Conservation (phyloP, 1,139 yeast species). For the Pichia sp. region DNA sequence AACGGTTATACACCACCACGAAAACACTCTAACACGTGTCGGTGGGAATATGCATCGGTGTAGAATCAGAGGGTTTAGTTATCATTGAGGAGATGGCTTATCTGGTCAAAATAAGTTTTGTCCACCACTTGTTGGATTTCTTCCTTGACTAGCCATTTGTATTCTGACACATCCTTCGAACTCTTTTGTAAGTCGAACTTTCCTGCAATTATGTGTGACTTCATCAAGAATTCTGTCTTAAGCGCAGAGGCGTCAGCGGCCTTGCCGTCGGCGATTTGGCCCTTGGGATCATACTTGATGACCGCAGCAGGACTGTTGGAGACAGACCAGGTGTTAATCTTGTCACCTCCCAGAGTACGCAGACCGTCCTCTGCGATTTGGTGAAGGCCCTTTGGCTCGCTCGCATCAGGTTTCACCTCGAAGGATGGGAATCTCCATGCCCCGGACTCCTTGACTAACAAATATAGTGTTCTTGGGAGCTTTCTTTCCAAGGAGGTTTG, state of each 20-base stretch:
- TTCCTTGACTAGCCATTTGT: slow-evolving; percentile 80
- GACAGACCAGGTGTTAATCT: slow-evolving; percentile 82
- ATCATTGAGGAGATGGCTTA: slow-evolving; percentile 22
- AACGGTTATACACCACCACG: neutral
- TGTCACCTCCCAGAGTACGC: slow-evolving; percentile 64
- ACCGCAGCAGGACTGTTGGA: slow-evolving; percentile 85
- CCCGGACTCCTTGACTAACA: slow-evolving; percentile 47
- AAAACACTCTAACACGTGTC: neutral
- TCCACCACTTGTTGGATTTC: slow-evolving; percentile 61
- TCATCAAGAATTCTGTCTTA: slow-evolving; percentile 62
- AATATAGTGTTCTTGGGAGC: slow-evolving; percentile 73
- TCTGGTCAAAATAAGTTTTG: slow-evolving; percentile 46
- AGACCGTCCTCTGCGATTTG: slow-evolving; percentile 73
- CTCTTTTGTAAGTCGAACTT: slow-evolving; percentile 51
- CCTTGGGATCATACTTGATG: slow-evolving; percentile 33
- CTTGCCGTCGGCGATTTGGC: slow-evolving; percentile 16
- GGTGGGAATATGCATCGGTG: neutral
- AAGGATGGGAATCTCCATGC: slow-evolving; percentile 80
- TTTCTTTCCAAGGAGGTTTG: slow-evolving; percentile 68
- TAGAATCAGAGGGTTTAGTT: slow-evolving; percentile 4
- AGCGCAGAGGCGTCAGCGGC: slow-evolving; percentile 17
- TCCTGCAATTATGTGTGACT: slow-evolving; percentile 91
- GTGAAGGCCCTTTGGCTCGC: slow-evolving; percentile 51
- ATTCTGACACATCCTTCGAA: slow-evolving; percentile 38
- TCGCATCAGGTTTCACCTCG: slow-evolving; percentile 32